A percentile compares a stretch with the other conserved stretches of the same genome.
Conservation (phyloP, 2,329 filamentous ascomycete genomes). For the Colletotrichum tabaci region DNA sequence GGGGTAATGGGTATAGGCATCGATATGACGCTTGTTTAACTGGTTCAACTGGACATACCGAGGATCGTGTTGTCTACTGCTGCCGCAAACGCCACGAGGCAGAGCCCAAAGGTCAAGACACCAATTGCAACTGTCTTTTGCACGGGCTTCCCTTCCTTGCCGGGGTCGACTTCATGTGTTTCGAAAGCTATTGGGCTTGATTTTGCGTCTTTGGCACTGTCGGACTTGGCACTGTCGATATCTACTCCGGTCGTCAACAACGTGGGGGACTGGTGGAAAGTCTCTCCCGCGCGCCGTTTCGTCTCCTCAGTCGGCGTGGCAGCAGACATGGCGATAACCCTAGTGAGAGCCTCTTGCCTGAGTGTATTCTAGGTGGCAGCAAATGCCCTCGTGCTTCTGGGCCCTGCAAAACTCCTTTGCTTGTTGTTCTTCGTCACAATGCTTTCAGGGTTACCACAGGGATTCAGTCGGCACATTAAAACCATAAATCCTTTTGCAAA, state of each 20-base stretch:
- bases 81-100: constrained; percentile 16
- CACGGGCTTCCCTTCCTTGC: not conserved
- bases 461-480: not conserved
- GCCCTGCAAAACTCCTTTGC: not conserved
- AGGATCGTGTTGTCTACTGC: constrained; percentile 24
- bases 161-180: not conserved
- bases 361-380: not conserved
- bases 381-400: not conserved
- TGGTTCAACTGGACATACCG: not conserved
- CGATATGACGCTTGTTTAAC: no score
- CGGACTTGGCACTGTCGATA: not conserved
- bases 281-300: not conserved
- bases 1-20: no score
- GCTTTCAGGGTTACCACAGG: not conserved
- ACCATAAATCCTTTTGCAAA: not conserved
- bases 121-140: not conserved
- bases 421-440: not conserved
- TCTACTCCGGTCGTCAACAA: not conserved
- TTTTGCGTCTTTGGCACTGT: not conserved
- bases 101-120: not conserved
- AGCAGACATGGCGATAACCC: not conserved
- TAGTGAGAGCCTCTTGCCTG: not conserved
- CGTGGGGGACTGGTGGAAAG: not conserved
- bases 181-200: not conserved
- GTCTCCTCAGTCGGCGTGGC: not conserved